These are phyloP conservation scores for Amphibolis antarctica DNA, from an alignment of 106 monocot species.

Conservation along the genomic window DNA sequence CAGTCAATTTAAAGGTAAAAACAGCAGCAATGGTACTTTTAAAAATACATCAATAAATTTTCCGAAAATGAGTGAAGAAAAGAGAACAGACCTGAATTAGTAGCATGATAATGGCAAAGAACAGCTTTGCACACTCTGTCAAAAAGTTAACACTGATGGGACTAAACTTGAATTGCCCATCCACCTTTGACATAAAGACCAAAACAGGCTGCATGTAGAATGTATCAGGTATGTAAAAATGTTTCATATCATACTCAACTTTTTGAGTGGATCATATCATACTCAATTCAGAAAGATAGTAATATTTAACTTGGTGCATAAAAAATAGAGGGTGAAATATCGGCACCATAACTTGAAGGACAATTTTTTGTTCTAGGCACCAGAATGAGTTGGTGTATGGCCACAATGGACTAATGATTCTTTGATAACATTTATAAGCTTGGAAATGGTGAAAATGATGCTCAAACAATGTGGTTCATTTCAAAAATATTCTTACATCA, in stretches of 20 bases:
- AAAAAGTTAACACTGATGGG: constrained; percentile 86
- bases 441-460: too few relatives aligned
- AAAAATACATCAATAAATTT: not conserved
- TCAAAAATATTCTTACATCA: too few relatives aligned
- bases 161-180: constrained; percentile 75
- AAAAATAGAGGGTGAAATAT: too few relatives aligned
- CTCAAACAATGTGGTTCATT: not conserved
- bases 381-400: not conserved
- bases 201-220: constrained; percentile 56
- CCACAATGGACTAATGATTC: not conserved
- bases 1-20: too few relatives aligned
- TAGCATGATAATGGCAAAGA: constrained; percentile 72
- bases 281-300: not conserved
- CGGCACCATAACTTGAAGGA: too few relatives aligned
- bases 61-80: not conserved
- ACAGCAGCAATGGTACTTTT: too few relatives aligned
- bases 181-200: constrained; percentile 85
- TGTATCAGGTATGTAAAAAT: not conserved
- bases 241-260: not conserved
- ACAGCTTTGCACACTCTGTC: constrained; percentile 67
- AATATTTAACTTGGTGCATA: too few relatives aligned
- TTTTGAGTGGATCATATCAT: not conserved
- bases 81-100: constrained; percentile 52
- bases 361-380: too few relatives aligned
- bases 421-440: too few relatives aligned